Evolutionary conservation across 1,284 basidiomycete genomes (phyloP).

Genomic region (Leccinum solheimii): DNA sequence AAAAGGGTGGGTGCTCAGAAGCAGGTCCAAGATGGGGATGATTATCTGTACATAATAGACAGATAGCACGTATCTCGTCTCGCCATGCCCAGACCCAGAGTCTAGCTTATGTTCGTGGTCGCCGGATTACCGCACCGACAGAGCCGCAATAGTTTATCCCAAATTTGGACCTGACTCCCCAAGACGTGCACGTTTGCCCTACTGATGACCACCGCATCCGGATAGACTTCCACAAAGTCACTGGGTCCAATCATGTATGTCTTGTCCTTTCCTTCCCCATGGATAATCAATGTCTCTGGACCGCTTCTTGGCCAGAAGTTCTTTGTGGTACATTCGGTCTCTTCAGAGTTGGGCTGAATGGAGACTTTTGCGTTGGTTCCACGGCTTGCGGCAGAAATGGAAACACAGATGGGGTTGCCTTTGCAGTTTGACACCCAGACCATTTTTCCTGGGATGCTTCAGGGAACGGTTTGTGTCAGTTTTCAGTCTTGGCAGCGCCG

Average conservation of each 20-base stretch:
- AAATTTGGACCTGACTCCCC: not conserved
- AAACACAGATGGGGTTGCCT: not conserved
- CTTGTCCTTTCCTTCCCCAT: not conserved
- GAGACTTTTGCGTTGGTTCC: not conserved
- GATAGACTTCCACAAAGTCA: not conserved
- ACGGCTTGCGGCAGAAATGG: not conserved
- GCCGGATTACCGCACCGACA: not conserved
- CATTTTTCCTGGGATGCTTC: not conserved
- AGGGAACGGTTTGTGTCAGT: not conserved
- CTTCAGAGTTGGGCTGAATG: not conserved
- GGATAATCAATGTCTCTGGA: not conserved
- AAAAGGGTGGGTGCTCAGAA: not conserved
- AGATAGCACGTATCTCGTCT: not conserved
- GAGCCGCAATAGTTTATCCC: not conserved
- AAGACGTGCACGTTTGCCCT: not conserved
- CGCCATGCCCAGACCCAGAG: not conserved
- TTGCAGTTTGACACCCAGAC: not conserved
- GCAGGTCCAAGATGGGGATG: not conserved
- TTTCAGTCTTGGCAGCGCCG: not conserved
- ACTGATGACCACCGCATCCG: not conserved
- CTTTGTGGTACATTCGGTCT: not conserved
- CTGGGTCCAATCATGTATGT: not conserved
- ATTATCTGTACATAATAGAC: not conserved
- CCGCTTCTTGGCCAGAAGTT: not conserved
- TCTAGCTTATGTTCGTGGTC: not conserved